These are phyloP conservation scores for Parafenestella ontariensis DNA, from an alignment of 2,329 filamentous ascomycete species.

Conservation along the genomic window DNA sequence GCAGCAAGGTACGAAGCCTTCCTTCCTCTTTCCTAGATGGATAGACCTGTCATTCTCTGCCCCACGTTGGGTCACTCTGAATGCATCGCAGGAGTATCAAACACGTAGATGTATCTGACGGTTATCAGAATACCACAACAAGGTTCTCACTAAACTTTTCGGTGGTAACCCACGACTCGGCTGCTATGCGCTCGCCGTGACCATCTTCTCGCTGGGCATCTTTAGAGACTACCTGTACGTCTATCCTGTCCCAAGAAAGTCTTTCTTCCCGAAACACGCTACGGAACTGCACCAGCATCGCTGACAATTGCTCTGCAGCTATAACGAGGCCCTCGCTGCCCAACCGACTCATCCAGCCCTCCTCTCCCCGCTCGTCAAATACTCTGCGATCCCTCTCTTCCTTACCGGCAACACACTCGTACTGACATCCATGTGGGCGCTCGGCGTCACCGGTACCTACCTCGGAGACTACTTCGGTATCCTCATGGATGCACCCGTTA, in stretches of 20 bases:
- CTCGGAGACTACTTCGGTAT: slow-evolving; percentile 99
- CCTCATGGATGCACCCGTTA: slow-evolving; percentile 93
- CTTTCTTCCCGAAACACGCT: neutral
- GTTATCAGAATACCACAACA: slow-evolving; percentile 82
- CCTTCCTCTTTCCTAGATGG: neutral
- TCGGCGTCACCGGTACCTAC: slow-evolving; percentile 95
- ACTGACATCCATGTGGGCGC: slow-evolving; percentile 84
- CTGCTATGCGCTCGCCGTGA: slow-evolving; percentile 87
- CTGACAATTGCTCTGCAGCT: slow-evolving; percentile 60
- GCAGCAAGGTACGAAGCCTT: slow-evolving; percentile 70
- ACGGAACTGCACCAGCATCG: neutral
- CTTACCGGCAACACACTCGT: slow-evolving; percentile 82
- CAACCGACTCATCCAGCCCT: slow-evolving; percentile 80
- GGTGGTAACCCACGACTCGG: slow-evolving; percentile 77
- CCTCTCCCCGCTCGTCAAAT: slow-evolving; percentile 64
- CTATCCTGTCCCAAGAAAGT: neutral
- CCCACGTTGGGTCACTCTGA: neutral
- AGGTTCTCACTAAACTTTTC: slow-evolving; percentile 86
- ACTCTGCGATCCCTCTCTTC: slow-evolving; percentile 75
- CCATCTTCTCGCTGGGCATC: slow-evolving; percentile 92
- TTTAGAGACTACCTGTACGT: slow-evolving; percentile 71
- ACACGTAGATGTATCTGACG: slow-evolving; percentile 5
- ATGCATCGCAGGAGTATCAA: neutral
- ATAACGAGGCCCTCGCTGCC: slow-evolving; percentile 80
- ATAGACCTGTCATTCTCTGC: neutral